Evolutionary conservation across 2,329 filamentous ascomycete species (phyloP).

Genomic region (Paramyrothecium sp.): DNA sequence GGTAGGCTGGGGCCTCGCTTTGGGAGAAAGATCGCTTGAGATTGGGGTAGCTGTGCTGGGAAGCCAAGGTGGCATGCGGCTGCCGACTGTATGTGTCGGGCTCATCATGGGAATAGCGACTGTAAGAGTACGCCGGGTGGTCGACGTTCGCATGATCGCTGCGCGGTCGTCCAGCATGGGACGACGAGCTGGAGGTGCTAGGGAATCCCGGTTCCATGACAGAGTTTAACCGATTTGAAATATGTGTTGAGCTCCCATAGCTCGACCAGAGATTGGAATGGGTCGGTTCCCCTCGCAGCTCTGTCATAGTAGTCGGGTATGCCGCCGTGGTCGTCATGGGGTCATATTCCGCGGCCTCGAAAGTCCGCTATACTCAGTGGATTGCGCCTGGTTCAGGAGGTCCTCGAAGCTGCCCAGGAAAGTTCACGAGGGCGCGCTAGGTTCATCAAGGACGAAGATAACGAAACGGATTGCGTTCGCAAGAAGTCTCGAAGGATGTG

Average conservation of each 20-base stretch:
- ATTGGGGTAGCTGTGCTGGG: constrained; percentile 52
- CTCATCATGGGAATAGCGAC: constrained; percentile 55
- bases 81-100: constrained; percentile 53
- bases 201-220: constrained; percentile 49
- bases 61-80: constrained; percentile 43
- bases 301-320: constrained; percentile 62
- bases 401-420: background rate
- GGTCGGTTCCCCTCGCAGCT: constrained; percentile 58
- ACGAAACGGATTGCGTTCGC: constrained; percentile 9
- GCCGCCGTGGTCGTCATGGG: constrained; percentile 62
- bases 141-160: constrained; percentile 50
- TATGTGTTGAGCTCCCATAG: constrained; percentile 54
- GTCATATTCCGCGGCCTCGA: constrained; percentile 37
- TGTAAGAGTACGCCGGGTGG: constrained; percentile 50
- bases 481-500: constrained; percentile 11
- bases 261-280: constrained; percentile 58
- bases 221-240: constrained; percentile 50
- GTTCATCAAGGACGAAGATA: constrained; percentile 12
- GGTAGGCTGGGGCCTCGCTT: constrained; percentile 53
- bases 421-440: background rate
- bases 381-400: background rate
- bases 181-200: constrained; percentile 42
- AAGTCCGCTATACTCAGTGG: constrained; percentile 5
- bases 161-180: constrained; percentile 49
- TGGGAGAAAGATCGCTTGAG: constrained; percentile 59